A percentile compares a stretch with the other conserved stretches of the same genome.
These are phyloP conservation scores for Zizania palustris DNA, from an alignment of 202 grass and related monocot genomes.

Conservation along the genomic window DNA sequence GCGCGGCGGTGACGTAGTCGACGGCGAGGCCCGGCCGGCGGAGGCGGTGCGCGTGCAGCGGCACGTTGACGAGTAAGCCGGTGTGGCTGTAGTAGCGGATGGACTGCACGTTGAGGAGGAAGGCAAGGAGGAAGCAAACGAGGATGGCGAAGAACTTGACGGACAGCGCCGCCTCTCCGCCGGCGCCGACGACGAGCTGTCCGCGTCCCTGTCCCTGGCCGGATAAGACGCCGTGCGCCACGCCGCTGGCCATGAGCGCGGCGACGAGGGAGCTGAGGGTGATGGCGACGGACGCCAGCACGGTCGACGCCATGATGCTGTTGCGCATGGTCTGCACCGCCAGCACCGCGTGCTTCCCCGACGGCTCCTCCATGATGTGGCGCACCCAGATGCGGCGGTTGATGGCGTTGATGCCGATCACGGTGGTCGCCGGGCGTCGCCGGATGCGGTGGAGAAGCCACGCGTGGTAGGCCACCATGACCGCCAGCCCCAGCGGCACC, in stretches of 20 bases:
- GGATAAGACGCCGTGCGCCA: background rate
- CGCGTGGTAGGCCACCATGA: constrained; percentile 60
- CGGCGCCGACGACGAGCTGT: constrained; percentile 47
- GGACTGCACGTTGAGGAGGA: constrained; percentile 74
- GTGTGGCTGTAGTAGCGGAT: constrained; percentile 74
- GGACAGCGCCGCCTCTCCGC: constrained; percentile 42
- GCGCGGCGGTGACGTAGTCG: constrained; percentile 47
- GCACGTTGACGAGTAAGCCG: constrained; percentile 61
- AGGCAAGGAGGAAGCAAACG: constrained; percentile 68
- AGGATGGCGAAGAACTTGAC: constrained; percentile 67
- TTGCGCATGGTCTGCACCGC: constrained; percentile 63
- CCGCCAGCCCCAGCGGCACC: constrained; percentile 61
- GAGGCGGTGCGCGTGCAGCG: constrained; percentile 28
- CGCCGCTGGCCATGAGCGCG: constrained; percentile 45
- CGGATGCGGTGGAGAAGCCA: constrained; percentile 73
- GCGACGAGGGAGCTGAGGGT: constrained; percentile 57
- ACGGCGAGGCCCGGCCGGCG: background rate
- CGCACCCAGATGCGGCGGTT: constrained; percentile 70
- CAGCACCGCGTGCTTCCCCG: constrained; percentile 46
- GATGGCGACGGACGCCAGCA: constrained; percentile 59
- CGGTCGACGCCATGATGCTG: constrained; percentile 66
- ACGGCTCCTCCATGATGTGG: constrained; percentile 51
- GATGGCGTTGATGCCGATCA: constrained; percentile 77
- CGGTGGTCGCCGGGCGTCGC: constrained; percentile 55
- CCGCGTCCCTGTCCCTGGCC: no score